phyloP scores from a whole-genome alignment of 2,329 filamentous ascomycete genomes.

The Arthrobotrys entomopaga region DNA sequence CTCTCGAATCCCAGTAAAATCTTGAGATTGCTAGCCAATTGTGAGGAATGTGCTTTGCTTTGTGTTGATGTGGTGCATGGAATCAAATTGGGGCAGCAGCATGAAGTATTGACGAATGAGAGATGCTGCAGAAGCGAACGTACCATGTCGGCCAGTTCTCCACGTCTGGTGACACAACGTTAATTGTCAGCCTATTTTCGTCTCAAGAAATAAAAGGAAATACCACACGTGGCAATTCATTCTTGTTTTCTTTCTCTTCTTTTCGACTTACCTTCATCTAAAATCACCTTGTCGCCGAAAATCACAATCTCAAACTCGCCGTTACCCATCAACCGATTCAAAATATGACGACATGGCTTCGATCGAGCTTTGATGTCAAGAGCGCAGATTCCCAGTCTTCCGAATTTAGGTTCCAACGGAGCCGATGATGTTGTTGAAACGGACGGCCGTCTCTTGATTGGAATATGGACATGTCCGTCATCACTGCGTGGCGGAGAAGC shows the following conservation, averaged over 20 bases:
- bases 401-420: constrained; percentile 62
- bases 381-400: constrained; percentile 89
- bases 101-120: constrained; percentile 29
- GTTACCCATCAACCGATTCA: constrained; percentile 89
- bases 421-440: constrained; percentile 41
- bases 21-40: not conserved
- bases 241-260: constrained; percentile 2
- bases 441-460: constrained; percentile 43
- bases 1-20: not conserved
- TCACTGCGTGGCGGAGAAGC: constrained; percentile 47
- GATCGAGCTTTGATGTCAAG: constrained; percentile 94
- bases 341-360: constrained; percentile 94
- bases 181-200: constrained; percentile 46
- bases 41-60: constrained; percentile 1
- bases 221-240: constrained; percentile 4
- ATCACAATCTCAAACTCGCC: constrained; percentile 96
- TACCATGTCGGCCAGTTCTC: constrained; percentile 94
- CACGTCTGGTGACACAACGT: constrained; percentile 68
- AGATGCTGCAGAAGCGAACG: constrained; percentile 59
- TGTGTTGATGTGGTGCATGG: constrained; percentile 57
- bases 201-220: not conserved
- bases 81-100: constrained; percentile 36
- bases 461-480: constrained; percentile 33
- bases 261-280: constrained; percentile 77
- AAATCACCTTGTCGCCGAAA: constrained; percentile 97